phyloP scores from a whole-genome alignment of 2,329 filamentous ascomycete genomes.

The Chlorencoelia australis region DNA sequence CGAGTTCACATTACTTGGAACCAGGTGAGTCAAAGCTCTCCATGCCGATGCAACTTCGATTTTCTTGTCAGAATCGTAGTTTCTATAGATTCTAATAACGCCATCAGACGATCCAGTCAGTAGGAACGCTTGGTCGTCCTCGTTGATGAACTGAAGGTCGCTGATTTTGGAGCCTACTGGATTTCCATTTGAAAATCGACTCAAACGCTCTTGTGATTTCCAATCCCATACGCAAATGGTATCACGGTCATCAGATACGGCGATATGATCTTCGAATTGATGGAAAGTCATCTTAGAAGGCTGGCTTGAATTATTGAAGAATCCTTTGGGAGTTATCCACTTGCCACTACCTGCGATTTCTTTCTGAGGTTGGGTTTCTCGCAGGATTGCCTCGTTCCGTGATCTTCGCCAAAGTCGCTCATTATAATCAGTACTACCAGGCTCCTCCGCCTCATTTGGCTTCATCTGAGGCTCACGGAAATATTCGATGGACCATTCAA shows the following conservation, averaged over 20 bases:
- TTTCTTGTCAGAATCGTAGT: slow-evolving; percentile 69
- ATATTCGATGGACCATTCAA: slow-evolving; percentile 95
- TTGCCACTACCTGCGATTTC: slow-evolving; percentile 73
- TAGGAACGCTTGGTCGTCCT: slow-evolving; percentile 89
- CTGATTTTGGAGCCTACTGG: slow-evolving; percentile 85
- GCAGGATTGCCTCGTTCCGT: slow-evolving; percentile 84
- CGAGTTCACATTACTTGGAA: slow-evolving; percentile 87
- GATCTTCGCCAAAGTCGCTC: slow-evolving; percentile 85
- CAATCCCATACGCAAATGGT: slow-evolving; percentile 92
- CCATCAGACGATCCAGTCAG: slow-evolving; percentile 95
- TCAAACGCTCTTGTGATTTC: slow-evolving; percentile 64
- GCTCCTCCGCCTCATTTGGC: slow-evolving; percentile 87
- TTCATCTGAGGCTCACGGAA: slow-evolving; percentile 99
- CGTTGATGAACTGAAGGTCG: slow-evolving; percentile 94
- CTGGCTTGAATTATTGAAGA: slow-evolving; percentile 83
- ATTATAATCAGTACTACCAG: slow-evolving; percentile 93
- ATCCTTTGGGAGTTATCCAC: slow-evolving; percentile 75
- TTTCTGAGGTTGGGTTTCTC: slow-evolving; percentile 89
- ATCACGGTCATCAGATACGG: slow-evolving; percentile 87
- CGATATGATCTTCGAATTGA: slow-evolving; percentile 93
- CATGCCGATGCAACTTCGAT: slow-evolving; percentile 85
- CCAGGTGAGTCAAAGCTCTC: slow-evolving; percentile 84
- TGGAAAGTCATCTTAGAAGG: slow-evolving; percentile 92
- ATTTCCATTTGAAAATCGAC: slow-evolving; percentile 89
- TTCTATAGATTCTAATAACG: slow-evolving; percentile 83